These are phyloP conservation scores for Parafenestella ontariensis DNA, from an alignment of 2,329 filamentous ascomycete species.

Conservation along the genomic window DNA sequence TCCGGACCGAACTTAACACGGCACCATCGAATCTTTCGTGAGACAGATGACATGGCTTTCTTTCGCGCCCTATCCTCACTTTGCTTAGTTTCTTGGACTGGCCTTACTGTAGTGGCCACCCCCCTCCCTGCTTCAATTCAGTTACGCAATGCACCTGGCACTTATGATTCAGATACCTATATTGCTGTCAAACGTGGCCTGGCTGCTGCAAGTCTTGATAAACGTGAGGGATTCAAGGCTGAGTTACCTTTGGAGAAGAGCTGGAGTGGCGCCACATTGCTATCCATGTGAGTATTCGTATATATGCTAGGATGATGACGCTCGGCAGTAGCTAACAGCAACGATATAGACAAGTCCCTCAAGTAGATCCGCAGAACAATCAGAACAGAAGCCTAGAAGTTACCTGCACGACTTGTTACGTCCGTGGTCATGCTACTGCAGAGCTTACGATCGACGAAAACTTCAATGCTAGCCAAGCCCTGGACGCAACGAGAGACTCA, in stretches of 20 bases:
- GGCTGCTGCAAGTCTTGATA: constrained; percentile 5
- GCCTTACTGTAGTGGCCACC: not conserved
- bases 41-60: not conserved
- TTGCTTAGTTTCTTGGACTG: not conserved
- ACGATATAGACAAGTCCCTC: constrained; percentile 2
- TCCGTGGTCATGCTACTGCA: constrained; percentile 56
- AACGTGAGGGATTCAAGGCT: constrained; percentile 18
- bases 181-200: constrained; percentile 15
- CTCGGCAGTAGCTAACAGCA: not conserved
- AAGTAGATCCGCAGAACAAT: constrained; percentile 14
- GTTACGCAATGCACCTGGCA: constrained; percentile 17
- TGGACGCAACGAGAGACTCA: constrained; percentile 16
- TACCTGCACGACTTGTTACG: constrained; percentile 59
- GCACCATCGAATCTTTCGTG: not conserved
- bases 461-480: constrained; percentile 49
- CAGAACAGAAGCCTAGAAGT: constrained; percentile 15
- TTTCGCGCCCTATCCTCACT: not conserved
- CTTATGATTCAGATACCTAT: constrained; percentile 15
- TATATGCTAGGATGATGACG: not conserved
- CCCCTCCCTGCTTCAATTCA: not conserved
- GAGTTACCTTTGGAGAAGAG: constrained; percentile 45
- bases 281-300: constrained; percentile 38
- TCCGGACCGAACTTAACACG: no score
- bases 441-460: constrained; percentile 52
- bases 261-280: constrained; percentile 50